These are phyloP conservation scores for Suhomyces faveliae DNA, from an alignment of 805 yeast species.

Conservation along the genomic window DNA sequence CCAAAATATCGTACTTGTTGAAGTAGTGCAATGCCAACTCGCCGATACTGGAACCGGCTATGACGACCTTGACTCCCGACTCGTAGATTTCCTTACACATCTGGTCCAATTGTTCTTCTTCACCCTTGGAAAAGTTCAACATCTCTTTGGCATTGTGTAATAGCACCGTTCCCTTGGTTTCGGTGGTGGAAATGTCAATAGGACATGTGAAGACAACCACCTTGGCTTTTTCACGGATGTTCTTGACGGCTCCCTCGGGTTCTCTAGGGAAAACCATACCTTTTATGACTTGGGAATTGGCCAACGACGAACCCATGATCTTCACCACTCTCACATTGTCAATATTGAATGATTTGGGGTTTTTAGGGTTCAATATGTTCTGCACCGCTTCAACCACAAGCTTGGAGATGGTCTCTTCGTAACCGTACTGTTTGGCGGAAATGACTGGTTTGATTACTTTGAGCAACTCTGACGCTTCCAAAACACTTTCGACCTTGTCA, in stretches of 20 bases:
- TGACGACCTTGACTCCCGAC: conserved; percentile 80
- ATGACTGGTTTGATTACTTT: conserved; percentile 84
- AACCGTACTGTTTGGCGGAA: conserved; percentile 90
- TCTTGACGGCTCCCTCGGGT: conserved; percentile 89
- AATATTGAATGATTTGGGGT: conserved; percentile 72
- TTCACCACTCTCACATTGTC: conserved; percentile 95
- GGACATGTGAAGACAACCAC: conserved; percentile 95
- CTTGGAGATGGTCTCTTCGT: conserved; percentile 71
- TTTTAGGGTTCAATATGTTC: conserved; percentile 65
- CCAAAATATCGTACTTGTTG: conserved; percentile 80
- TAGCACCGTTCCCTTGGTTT: conserved; percentile 95
- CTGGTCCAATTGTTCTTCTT: conserved; percentile 88
- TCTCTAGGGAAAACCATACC: conserved; percentile 98
- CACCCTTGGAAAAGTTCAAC: conserved; percentile 95
- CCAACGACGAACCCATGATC: conserved; percentile 87
- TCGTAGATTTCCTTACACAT: conserved; percentile 79
- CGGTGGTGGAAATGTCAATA: conserved; percentile 92
- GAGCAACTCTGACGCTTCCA: conserved; percentile 52
- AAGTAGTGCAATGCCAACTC: conserved; percentile 91
- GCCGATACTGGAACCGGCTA: conserved; percentile 94
- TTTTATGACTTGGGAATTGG: conserved; percentile 73
- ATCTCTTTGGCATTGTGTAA: conserved; percentile 95
- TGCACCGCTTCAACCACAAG: conserved; percentile 85
- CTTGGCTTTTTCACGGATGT: conserved; percentile 58
- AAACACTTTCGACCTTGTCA: conserved; percentile 58